Base-by-base conservation (phyloP, 129 eudicot species). In the Chrysanthemum makinoi region DNA sequence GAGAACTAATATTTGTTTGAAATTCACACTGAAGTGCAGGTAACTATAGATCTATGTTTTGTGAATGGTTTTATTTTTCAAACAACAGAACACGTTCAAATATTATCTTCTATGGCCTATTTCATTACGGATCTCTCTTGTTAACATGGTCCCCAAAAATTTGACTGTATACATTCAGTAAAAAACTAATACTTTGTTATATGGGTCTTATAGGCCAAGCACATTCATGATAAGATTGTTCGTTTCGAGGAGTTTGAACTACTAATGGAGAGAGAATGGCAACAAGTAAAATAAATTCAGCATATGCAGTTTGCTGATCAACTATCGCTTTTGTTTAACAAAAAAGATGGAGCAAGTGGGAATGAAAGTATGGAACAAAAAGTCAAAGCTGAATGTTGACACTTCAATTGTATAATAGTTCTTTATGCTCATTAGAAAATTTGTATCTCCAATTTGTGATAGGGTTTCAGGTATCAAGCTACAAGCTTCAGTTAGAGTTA, bases 1-100 rank as follows among this genome's bases (percentile, higher is more conserved):
- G n/a, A n/a, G n/a, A n/a, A n/a, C n/a, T n/a, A n/a, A n/a, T n/a
- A n/a, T n/a, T n/a, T n/a, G n/a, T n/a, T n/a, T n/a, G n/a, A n/a
- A n/a, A n/a, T n/a, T n/a, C n/a, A n/a, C n/a, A n/a, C 79, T 62
- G 80, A 78, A 72, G 86, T 85, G 68, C 81, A 95, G 97, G 99
- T 94, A 17, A 14, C 8, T 11, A 16, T 52, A 66, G 6, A 30
- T 30, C 33, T 47, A 4, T 26, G 1, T 26, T 28, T 62, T 20
- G 2, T 8, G 46, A 2, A 39, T 39, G 46, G 46, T 39, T 39
- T 39, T 7, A 39, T 39, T 2, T 39, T 39, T 39, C 10, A 39
- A 39, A 39, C 46, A 6, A 7, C 46, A 39, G 46, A 8, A 39
- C 46, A 39, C 2, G 10, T 7, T 39, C 46, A 39, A 8, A 52